These are phyloP conservation scores for Tuber melanosporum DNA, from an alignment of 495 filamentous ascomycete genomes.

Conservation along the genomic window DNA sequence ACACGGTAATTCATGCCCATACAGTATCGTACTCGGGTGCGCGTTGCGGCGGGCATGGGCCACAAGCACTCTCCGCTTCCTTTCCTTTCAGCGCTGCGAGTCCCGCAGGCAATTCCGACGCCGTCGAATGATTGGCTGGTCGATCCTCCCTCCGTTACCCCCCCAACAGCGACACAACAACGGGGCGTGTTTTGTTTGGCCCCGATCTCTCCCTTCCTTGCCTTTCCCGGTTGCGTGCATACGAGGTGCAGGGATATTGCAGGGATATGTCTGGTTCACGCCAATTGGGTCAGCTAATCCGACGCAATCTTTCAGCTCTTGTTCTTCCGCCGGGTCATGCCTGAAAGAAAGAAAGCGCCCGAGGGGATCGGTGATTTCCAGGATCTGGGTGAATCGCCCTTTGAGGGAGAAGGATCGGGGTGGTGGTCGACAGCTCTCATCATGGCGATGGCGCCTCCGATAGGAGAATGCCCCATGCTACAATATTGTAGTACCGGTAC, in stretches of 20 bases:
- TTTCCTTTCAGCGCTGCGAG: conserved; percentile 5
- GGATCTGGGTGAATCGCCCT: background rate
- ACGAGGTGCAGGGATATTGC: background rate
- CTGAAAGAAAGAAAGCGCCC: background rate
- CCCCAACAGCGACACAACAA: conserved; percentile 19
- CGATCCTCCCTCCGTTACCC: conserved; percentile 14
- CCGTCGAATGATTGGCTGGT: conserved; percentile 8
- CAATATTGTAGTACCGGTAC: no score
- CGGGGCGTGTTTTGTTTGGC: conserved; percentile 20
- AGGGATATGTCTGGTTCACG: background rate
- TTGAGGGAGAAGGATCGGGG: background rate
- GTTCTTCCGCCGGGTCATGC: background rate
- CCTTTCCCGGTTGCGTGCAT: conserved; percentile 5
- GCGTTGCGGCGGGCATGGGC: background rate
- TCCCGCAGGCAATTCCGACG: conserved; percentile 15
- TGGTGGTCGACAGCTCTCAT: background rate
- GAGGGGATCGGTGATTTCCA: background rate
- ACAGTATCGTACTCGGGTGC: background rate
- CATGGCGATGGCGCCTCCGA: background rate
- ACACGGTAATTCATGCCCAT: background rate
- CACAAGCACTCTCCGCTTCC: background rate
- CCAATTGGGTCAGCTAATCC: background rate
- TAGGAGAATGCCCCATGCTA: background rate
- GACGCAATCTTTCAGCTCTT: background rate
- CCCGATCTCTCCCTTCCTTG: background rate